phyloP scores from a whole-genome alignment of 2,329 filamentous ascomycete genomes.

The Claviceps pazoutovae region DNA sequence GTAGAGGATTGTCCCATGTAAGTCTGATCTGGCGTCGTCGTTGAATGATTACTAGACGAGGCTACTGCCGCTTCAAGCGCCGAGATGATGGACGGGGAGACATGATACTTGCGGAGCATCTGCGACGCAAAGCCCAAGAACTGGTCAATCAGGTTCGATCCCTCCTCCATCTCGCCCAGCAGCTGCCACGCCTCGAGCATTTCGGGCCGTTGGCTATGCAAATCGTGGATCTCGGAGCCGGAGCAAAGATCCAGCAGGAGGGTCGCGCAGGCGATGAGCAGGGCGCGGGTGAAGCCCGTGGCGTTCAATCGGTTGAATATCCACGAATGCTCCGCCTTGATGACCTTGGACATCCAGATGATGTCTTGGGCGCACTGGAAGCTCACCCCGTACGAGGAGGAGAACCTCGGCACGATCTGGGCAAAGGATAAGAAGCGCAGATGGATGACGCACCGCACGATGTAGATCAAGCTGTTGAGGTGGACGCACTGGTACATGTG shows the following conservation, averaged over 20 bases:
- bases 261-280: constrained; percentile 2
- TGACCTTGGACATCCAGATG: not conserved
- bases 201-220: not conserved
- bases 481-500: constrained; percentile 3
- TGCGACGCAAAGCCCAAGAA: constrained; percentile 3
- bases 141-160: constrained; percentile 3
- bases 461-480: constrained; percentile 3
- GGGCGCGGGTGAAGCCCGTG: not conserved
- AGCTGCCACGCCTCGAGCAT: constrained; percentile 3
- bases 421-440: constrained; percentile 1
- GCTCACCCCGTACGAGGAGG: constrained; percentile 1
- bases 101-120: constrained; percentile 4
- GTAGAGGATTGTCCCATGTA: not conserved
- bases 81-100: not conserved
- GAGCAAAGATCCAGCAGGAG: constrained; percentile 4
- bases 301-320: constrained; percentile 1
- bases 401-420: not conserved
- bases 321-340: constrained; percentile 1
- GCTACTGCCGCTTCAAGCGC: not conserved
- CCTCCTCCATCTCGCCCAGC: constrained; percentile 1
- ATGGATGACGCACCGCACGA: constrained; percentile 2
- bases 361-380: constrained; percentile 2
- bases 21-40: too few relatives aligned
- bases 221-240: not conserved
- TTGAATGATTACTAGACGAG: not conserved